Percentiles rank a stretch among this genome's conserved stretches.
Conservation (phyloP, 257 asterid genomes). For the Nicotiana benthamiana region DNA sequence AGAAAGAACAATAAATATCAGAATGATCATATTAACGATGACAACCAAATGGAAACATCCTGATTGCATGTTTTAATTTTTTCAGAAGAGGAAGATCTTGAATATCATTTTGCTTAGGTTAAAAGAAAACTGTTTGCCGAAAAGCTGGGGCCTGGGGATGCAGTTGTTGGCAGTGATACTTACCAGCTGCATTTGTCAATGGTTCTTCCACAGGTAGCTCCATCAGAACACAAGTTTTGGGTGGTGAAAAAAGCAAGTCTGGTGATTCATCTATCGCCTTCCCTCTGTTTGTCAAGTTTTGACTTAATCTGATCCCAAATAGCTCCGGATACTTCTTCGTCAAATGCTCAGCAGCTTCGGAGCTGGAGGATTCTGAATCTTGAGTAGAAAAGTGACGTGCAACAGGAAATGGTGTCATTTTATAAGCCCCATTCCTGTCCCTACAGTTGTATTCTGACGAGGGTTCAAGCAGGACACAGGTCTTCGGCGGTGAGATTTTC, state of each 20-base stretch:
- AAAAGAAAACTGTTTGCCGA: conserved; percentile 7
- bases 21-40: not conserved
- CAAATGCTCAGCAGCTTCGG: conserved; percentile 33
- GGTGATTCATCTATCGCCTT: conserved; percentile 56
- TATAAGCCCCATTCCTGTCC: conserved; percentile 29
- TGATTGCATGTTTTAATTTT: conserved; percentile 15
- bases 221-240: conserved; percentile 77
- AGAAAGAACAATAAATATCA: not conserved
- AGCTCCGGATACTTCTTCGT: conserved; percentile 53
- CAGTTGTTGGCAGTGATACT: conserved; percentile 16
- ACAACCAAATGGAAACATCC: conserved; percentile 18
- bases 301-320: conserved; percentile 40
- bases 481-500: conserved; percentile 81
- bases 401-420: conserved; percentile 53
- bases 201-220: conserved; percentile 50
- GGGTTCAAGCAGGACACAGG: conserved; percentile 82
- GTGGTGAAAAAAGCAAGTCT: conserved; percentile 70
- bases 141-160: not conserved
- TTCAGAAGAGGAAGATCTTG: conserved; percentile 14
- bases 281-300: conserved; percentile 28
- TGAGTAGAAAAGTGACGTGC: conserved; percentile 24
- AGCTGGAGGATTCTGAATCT: conserved; percentile 55
- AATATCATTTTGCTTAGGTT: conserved; percentile 7
- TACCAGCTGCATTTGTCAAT: conserved; percentile 10
- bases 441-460: conserved; percentile 38